These are phyloP conservation scores for Daldinia concentrica DNA, from an alignment of 495 filamentous ascomycete genomes.

Conservation along the genomic window DNA sequence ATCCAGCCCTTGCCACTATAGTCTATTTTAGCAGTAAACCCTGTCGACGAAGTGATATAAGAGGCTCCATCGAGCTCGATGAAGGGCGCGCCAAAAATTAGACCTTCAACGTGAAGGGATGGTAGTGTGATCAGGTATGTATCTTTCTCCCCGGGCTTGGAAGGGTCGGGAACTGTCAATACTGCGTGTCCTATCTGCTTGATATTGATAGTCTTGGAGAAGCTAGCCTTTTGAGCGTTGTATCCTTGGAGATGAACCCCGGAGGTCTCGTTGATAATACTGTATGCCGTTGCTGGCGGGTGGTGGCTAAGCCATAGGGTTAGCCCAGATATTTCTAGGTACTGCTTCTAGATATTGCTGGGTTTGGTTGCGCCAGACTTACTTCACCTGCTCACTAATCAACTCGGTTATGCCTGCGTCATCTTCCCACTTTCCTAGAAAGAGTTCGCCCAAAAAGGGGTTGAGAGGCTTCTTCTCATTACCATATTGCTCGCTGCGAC, in stretches of 20 bases:
- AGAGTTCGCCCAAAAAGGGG: constrained; percentile 90
- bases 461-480: constrained; percentile 98
- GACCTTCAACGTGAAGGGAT: constrained; percentile 89
- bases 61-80: constrained; percentile 86
- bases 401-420: constrained; percentile 74
- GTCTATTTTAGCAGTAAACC: constrained; percentile 91
- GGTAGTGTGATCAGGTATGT: constrained; percentile 92
- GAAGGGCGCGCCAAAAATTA: constrained; percentile 90
- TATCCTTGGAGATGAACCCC: constrained; percentile 92
- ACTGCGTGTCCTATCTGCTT: constrained; percentile 97
- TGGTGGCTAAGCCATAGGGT: constrained; percentile 74
- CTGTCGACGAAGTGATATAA: constrained; percentile 84
- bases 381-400: constrained; percentile 73
- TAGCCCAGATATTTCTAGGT: constrained; percentile 63
- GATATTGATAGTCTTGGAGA: constrained; percentile 90
- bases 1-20: constrained; percentile 94
- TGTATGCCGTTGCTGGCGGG: constrained; percentile 95
- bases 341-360: background rate
- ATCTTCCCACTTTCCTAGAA: constrained; percentile 87
- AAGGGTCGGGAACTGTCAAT: constrained; percentile 71
- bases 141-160: constrained; percentile 62
- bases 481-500: constrained; percentile 86
- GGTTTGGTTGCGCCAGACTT: constrained; percentile 55
- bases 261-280: constrained; percentile 84
- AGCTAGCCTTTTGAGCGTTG: constrained; percentile 97